Evolutionary conservation across 83 land plant genomes (phyloP).

Genomic region (Picea abies): DNA sequence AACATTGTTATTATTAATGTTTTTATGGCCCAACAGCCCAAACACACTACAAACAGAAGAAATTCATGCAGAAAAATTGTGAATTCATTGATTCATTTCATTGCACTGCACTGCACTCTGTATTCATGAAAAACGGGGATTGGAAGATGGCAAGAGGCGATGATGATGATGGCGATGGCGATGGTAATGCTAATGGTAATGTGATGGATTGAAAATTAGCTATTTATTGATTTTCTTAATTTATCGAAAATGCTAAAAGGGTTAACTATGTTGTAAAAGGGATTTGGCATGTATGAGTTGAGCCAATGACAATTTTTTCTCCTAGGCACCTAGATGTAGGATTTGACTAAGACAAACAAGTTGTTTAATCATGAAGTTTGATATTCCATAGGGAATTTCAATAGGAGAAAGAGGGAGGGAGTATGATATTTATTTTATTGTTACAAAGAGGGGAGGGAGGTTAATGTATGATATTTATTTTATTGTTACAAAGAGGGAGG

Average conservation of each 20-base stretch:
- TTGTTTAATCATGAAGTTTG: too few relatives aligned
- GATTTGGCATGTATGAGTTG: too few relatives aligned
- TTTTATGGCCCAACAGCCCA: neutral
- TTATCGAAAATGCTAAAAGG: neutral
- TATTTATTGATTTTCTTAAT: neutral
- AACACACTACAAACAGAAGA: neutral
- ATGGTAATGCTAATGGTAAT: slow-evolving; percentile 5
- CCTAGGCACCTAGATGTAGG: too few relatives aligned
- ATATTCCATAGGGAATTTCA: too few relatives aligned
- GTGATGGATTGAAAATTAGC: neutral
- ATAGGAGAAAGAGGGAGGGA: too few relatives aligned
- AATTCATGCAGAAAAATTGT: neutral
- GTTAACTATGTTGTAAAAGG: too few relatives aligned
- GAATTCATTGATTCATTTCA: neutral
- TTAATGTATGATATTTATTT: too few relatives aligned
- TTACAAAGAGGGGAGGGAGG: too few relatives aligned
- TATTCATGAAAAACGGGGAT: neutral
- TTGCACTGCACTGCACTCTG: neutral
- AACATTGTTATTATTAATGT: neutral
- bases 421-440: too few relatives aligned
- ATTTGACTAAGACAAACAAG: too few relatives aligned
- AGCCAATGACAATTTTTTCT: too few relatives aligned
- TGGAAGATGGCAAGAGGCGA: neutral
- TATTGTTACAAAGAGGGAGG: too few relatives aligned
- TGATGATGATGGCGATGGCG: neutral